These are phyloP conservation scores for Guadua angustifolia DNA, from an alignment of 176 grass and related monocot species.

Conservation along the genomic window DNA sequence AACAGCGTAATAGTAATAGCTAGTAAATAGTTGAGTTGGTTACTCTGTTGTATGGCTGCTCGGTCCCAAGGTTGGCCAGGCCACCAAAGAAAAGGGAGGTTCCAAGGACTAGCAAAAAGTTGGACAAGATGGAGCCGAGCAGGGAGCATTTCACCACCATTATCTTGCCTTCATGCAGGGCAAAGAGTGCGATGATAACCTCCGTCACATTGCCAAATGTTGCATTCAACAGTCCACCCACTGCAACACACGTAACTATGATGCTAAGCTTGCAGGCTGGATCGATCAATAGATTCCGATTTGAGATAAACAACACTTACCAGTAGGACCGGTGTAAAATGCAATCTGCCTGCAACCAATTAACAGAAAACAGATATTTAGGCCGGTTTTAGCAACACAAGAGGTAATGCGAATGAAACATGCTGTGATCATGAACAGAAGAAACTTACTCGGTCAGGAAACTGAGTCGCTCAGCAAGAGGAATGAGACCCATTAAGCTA, in stretches of 20 bases:
- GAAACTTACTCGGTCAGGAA: slow-evolving; percentile 87
- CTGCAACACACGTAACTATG: slow-evolving; percentile 40
- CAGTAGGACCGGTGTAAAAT: slow-evolving; percentile 78
- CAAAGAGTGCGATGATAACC: slow-evolving; percentile 84
- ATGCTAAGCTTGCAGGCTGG: not conserved
- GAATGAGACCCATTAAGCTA: slow-evolving; percentile 81
- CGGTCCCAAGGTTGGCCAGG: slow-evolving; percentile 62
- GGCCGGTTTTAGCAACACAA: slow-evolving; percentile 4
- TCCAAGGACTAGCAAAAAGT: slow-evolving; percentile 87
- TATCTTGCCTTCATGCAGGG: slow-evolving; percentile 65
- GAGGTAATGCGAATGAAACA: not conserved
- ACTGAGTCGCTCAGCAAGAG: slow-evolving; percentile 92
- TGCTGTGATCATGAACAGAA: not conserved
- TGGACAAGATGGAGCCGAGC: slow-evolving; percentile 84
- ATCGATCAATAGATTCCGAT: slow-evolving; percentile 20
- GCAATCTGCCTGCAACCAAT: slow-evolving; percentile 72
- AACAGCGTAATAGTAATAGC: not conserved
- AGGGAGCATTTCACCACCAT: slow-evolving; percentile 88
- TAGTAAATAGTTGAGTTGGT: slow-evolving; percentile 1
- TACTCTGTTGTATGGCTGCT: slow-evolving; percentile 57
- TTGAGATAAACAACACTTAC: slow-evolving; percentile 44
- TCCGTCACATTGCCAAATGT: slow-evolving; percentile 95
- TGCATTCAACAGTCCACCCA: slow-evolving; percentile 88
- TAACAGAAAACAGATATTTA: not conserved
- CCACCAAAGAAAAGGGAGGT: slow-evolving; percentile 81